These are phyloP conservation scores for Centella asiatica DNA, from an alignment of 129 eudicot genomes.

Conservation along the genomic window DNA sequence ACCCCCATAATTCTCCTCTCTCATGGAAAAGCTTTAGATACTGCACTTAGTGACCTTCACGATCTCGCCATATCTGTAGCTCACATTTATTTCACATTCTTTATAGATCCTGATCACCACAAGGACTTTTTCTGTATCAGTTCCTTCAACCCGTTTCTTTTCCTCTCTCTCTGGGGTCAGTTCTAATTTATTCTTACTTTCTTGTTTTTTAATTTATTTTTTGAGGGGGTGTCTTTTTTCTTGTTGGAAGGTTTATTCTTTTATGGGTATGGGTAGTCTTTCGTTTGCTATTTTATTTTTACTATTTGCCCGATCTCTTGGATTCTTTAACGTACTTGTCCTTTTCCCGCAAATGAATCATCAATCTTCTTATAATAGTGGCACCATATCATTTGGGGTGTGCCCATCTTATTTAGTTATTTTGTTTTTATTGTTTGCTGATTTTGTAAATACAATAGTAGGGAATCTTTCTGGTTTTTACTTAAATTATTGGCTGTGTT, in stretches of 20 bases:
- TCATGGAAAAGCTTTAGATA: too few species aligned
- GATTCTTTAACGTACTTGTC: constrained; percentile 24
- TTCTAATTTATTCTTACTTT: background rate
- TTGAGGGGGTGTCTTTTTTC: background rate
- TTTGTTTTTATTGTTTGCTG: background rate
- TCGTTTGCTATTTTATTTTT: constrained; percentile 7
- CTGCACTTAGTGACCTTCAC: constrained; percentile 68
- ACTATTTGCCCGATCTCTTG: constrained; percentile 20
- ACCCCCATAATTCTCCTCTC: too few species aligned
- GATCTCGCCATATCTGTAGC: constrained; percentile 31
- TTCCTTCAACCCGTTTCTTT: background rate
- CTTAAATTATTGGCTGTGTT: background rate
- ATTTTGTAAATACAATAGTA: background rate
- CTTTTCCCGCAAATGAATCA: background rate
- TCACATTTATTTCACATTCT: background rate
- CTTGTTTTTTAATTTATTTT: background rate
- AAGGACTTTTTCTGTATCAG: constrained; percentile 2
- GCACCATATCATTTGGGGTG: background rate
- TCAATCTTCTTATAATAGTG: background rate
- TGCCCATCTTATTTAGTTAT: too few species aligned
- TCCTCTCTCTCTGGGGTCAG: too few species aligned
- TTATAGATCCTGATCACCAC: constrained; percentile 22
- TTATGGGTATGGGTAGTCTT: background rate
- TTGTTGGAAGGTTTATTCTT: constrained; percentile 22
- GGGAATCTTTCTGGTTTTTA: too few species aligned